Conservation (phyloP, 768 basidiomycete species). For the Cytidiella melzeri region DNA sequence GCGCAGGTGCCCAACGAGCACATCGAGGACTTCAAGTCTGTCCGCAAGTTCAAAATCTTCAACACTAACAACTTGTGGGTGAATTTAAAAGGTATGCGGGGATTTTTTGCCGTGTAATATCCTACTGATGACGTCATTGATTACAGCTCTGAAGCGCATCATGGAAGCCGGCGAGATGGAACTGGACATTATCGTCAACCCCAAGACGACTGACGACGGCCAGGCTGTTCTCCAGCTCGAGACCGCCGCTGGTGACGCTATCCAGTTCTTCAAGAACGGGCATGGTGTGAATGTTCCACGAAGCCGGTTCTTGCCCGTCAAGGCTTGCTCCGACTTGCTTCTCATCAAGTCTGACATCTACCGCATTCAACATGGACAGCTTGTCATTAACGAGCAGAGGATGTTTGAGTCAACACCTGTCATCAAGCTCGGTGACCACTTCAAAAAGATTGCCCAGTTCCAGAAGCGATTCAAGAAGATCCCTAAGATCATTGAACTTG, state of each 20-base stretch:
- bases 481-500: constrained; percentile 65
- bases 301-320: constrained; percentile 63
- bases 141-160: constrained; percentile 61
- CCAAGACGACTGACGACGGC: constrained; percentile 63
- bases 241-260: constrained; percentile 71
- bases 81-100: constrained; percentile 37
- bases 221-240: constrained; percentile 72
- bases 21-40: constrained; percentile 69
- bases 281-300: constrained; percentile 73
- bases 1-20: constrained; percentile 72
- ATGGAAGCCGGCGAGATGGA: constrained; percentile 64
- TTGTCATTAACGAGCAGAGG: constrained; percentile 52
- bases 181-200: constrained; percentile 78
- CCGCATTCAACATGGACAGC: constrained; percentile 60
- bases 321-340: constrained; percentile 57
- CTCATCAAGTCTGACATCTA: constrained; percentile 68
- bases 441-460: constrained; percentile 69
- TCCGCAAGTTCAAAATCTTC: constrained; percentile 79
- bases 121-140: background rate
- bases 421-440: constrained; percentile 72
- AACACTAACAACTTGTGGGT: constrained; percentile 68
- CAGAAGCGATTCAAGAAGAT: constrained; percentile 75
- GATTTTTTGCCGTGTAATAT: background rate
- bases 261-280: constrained; percentile 63
- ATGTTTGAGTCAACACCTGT: constrained; percentile 64